phyloP scores from a whole-genome alignment of 768 basidiomycete species.

The Coprinopsis sp. region DNA sequence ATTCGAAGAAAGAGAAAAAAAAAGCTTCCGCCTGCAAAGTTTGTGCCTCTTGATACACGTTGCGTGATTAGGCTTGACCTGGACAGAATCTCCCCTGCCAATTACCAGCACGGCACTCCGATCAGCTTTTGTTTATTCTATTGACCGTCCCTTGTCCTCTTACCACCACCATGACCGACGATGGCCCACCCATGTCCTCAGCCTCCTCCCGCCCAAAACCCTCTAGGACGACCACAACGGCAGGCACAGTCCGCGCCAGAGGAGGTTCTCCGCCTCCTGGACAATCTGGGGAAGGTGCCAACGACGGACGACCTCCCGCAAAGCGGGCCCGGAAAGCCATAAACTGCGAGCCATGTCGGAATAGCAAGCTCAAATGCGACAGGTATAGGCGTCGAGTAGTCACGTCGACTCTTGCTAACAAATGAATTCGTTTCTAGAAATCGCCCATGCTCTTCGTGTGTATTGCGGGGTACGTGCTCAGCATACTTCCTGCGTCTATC shows the following conservation, averaged over 20 bases:
- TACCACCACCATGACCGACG: slow-evolving; percentile 34
- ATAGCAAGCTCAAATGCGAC: slow-evolving; percentile 87
- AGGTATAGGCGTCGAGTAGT: slow-evolving; percentile 45
- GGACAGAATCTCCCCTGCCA: slow-evolving; percentile 7
- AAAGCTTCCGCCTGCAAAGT: neutral
- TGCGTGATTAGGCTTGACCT: slow-evolving; percentile 2
- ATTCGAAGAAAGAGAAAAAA: neutral
- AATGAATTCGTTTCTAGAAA: slow-evolving; percentile 44
- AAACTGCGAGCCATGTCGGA: slow-evolving; percentile 85
- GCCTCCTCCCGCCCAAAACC: slow-evolving; percentile 37
- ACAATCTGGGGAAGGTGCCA: slow-evolving; percentile 35
- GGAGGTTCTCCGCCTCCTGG: slow-evolving; percentile 41
- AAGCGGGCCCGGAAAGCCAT: slow-evolving; percentile 85
- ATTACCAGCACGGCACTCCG: no score
- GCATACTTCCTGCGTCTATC: slow-evolving; percentile 16
- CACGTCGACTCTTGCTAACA: slow-evolving; percentile 11
- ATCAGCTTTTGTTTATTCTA: slow-evolving; percentile 25
- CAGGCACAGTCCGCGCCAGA: slow-evolving; percentile 45
- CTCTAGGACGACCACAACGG: slow-evolving; percentile 31
- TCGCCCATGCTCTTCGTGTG: slow-evolving; percentile 85
- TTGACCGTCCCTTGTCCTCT: slow-evolving; percentile 18
- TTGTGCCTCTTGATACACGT: slow-evolving; percentile 8
- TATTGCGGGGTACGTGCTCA: slow-evolving; percentile 59
- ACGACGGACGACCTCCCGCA: slow-evolving; percentile 61
- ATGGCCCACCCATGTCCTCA: slow-evolving; percentile 34